Conservation (phyloP, 495 filamentous ascomycete species). For the Penicillium waksmanii region DNA sequence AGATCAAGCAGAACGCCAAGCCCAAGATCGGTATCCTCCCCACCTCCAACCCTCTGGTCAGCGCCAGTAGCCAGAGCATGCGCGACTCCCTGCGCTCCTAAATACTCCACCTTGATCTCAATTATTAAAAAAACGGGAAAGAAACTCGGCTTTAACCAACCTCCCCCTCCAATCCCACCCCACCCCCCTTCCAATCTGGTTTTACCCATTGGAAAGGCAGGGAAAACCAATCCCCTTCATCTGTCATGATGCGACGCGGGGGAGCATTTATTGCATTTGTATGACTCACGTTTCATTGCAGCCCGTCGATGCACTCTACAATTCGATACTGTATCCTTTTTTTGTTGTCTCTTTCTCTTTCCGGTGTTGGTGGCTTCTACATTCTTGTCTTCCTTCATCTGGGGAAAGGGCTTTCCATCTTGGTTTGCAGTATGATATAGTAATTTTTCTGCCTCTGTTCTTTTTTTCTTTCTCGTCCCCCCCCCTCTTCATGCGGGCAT, state of each 20-base stretch:
- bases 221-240: neutral
- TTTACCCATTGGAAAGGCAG: neutral
- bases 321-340: conserved; percentile 20
- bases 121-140: neutral
- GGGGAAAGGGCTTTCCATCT: conserved; percentile 17
- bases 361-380: conserved; percentile 37
- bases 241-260: conserved; percentile 8
- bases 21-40: conserved; percentile 66
- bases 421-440: conserved; percentile 28
- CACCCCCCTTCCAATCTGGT: neutral
- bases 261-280: conserved; percentile 33
- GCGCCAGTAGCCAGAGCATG: conserved; percentile 90
- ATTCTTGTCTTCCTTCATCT: conserved; percentile 23
- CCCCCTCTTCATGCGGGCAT: conserved; percentile 23
- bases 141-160: neutral
- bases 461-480: conserved; percentile 12
- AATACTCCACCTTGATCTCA: conserved; percentile 1
- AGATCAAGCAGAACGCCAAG: conserved; percentile 79
- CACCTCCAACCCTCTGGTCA: conserved; percentile 69
- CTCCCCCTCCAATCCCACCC: neutral
- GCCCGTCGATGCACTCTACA: conserved; percentile 22
- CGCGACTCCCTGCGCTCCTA: conserved; percentile 74
- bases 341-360: neutral
- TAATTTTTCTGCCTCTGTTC: conserved; percentile 22
- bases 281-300: conserved; percentile 44